Conservation (phyloP, 1,284 basidiomycete genomes). For the Microbotryum intermedium region DNA sequence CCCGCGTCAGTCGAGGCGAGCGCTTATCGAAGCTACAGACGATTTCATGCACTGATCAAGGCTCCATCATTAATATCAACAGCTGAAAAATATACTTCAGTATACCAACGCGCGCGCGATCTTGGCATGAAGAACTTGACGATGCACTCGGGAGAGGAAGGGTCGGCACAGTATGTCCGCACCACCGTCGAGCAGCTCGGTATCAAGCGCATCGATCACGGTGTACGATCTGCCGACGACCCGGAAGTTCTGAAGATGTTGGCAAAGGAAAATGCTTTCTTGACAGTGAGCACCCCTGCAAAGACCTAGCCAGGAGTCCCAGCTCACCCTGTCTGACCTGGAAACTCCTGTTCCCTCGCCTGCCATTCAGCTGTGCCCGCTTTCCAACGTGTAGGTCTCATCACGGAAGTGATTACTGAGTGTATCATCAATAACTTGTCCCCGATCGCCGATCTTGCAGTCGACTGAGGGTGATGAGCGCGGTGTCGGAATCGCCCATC, state of each 20-base stretch:
- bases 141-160: constrained; percentile 32
- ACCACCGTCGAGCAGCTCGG: constrained; percentile 27
- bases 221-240: constrained; percentile 29
- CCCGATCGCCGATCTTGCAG: neutral
- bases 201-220: constrained; percentile 32
- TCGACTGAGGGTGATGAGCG: constrained; percentile 18
- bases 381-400: constrained; percentile 27
- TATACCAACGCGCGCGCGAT: constrained; percentile 26
- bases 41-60: neutral
- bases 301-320: no score
- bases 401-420: no score
- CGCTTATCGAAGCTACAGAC: neutral
- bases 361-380: constrained; percentile 25
- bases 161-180: constrained; percentile 28
- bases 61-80: neutral
- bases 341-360: neutral
- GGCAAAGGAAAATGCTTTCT: constrained; percentile 16
- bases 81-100: constrained; percentile 24
- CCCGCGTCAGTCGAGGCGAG: constrained; percentile 13
- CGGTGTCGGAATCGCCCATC: constrained; percentile 27
- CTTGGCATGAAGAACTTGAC: constrained; percentile 26
- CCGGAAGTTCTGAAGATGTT: constrained; percentile 25
- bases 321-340: neutral
- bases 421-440: no score
- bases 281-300: constrained; percentile 2